Evolutionary conservation across 1,139 yeast genomes (phyloP).

Genomic region (Suhomyces coccinellae): DNA sequence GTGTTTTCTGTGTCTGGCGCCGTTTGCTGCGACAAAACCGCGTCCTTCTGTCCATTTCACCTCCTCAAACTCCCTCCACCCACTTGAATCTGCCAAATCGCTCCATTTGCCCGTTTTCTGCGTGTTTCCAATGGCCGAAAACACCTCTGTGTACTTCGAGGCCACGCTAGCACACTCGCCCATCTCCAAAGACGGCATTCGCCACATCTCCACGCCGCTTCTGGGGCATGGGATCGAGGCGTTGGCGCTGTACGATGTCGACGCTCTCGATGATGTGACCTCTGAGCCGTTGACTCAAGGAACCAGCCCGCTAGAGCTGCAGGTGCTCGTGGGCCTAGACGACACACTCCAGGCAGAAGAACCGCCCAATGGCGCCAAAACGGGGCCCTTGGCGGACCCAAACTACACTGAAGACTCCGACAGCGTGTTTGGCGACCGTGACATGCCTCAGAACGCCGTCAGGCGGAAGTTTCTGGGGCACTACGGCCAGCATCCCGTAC

Average conservation of each 20-base stretch:
- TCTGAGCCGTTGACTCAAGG: neutral
- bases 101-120: neutral
- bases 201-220: slow-evolving; percentile 18
- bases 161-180: slow-evolving; percentile 13
- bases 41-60: neutral
- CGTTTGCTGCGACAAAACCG: too few relatives aligned
- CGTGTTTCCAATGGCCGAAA: neutral
- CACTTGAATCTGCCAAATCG: neutral
- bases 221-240: slow-evolving; percentile 8
- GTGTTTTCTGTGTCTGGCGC: too few relatives aligned
- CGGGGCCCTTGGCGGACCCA: neutral
- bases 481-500: slow-evolving; percentile 29
- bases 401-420: neutral
- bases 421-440: neutral
- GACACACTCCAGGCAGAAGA: neutral
- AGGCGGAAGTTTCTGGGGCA: neutral
- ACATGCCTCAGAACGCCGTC: neutral
- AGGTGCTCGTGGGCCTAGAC: neutral
- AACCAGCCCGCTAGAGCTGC: neutral
- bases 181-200: slow-evolving; percentile 15
- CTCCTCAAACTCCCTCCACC: neutral
- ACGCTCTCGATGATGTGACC: neutral
- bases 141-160: slow-evolving; percentile 8
- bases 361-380: neutral
- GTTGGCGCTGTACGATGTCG: slow-evolving; percentile 5